These are phyloP conservation scores for Russula foetens DNA, from an alignment of 768 basidiomycete genomes.

Conservation along the genomic window DNA sequence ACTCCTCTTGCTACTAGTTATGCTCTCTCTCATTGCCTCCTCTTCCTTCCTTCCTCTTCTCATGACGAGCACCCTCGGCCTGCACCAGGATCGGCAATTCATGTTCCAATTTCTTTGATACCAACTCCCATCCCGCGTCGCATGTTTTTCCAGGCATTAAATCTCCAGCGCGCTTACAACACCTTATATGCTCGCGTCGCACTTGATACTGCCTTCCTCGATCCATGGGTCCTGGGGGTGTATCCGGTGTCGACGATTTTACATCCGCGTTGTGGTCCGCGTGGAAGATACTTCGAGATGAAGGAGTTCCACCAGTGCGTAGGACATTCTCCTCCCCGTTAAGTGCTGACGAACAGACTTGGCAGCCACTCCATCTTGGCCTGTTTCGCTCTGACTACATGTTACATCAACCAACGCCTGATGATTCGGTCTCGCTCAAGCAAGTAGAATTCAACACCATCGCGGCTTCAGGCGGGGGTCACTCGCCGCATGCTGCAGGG, in stretches of 20 bases:
- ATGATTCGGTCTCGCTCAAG: constrained; percentile 47
- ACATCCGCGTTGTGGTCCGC: constrained; percentile 79
- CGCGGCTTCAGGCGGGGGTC: constrained; percentile 79
- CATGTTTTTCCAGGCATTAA: constrained; percentile 56
- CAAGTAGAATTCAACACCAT: constrained; percentile 99
- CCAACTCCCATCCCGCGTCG: constrained; percentile 78
- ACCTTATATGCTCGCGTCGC: constrained; percentile 79
- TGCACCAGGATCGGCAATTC: constrained; percentile 64
- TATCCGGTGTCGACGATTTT: constrained; percentile 80
- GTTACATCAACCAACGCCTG: constrained; percentile 46
- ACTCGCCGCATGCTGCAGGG: constrained; percentile 58
- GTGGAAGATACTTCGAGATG: constrained; percentile 69
- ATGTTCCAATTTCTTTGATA: constrained; percentile 84
- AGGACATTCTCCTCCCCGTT: neutral
- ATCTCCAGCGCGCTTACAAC: constrained; percentile 75
- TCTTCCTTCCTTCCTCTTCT: constrained; percentile 52
- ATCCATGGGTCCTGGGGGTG: constrained; percentile 75
- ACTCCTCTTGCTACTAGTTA: constrained; percentile 67
- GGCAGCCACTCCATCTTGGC: constrained; percentile 75
- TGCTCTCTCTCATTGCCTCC: constrained; percentile 67
- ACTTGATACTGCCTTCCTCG: constrained; percentile 70
- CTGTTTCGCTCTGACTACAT: constrained; percentile 95
- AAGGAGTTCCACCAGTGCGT: constrained; percentile 50
- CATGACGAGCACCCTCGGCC: constrained; percentile 35
- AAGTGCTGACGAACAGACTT: constrained; percentile 20